A percentile compares a stretch with the other conserved stretches of the same genome.
Conservation (phyloP, 2,329 filamentous ascomycete genomes). For the Penicillium sclerotiorum region DNA sequence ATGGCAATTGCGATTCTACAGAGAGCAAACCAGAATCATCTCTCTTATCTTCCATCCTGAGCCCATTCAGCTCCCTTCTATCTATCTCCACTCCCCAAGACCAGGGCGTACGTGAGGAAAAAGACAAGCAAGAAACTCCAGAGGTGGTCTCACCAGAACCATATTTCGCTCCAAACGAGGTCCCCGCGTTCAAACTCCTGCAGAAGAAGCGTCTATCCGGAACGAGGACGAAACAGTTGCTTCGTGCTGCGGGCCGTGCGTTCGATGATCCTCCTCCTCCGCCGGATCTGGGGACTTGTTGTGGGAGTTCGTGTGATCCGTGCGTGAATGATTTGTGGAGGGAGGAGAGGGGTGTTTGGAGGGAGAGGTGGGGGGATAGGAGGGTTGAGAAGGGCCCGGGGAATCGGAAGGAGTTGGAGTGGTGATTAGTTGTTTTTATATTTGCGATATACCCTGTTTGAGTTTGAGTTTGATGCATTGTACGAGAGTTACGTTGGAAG, state of each 20-base stretch:
- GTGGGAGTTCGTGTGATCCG: constrained; percentile 41
- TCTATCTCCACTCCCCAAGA: background rate
- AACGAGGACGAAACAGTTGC: constrained; percentile 37
- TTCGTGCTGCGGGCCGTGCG: constrained; percentile 32
- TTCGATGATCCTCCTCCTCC: constrained; percentile 37
- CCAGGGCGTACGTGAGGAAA: background rate
- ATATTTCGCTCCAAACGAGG: constrained; percentile 27
- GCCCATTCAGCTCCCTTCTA: constrained; percentile 13
- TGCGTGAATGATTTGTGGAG: constrained; percentile 40
- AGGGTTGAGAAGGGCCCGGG: constrained; percentile 14
- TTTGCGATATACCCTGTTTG: background rate
- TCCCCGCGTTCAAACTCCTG: constrained; percentile 31
- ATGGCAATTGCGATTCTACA: background rate
- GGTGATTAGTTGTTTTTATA: constrained; percentile 12
- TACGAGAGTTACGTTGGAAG: too few species aligned
- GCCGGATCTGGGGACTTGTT: constrained; percentile 37
- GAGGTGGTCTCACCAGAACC: constrained; percentile 5
- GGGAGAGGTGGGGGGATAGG: constrained; percentile 35
- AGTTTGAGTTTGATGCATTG: background rate
- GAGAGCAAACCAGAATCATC: background rate
- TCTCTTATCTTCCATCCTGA: constrained; percentile 4
- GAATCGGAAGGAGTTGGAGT: constrained; percentile 17
- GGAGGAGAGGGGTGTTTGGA: constrained; percentile 38
- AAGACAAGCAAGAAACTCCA: background rate
- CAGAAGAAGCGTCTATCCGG: constrained; percentile 32